Conservation (phyloP, 257 asterid genomes). For the Solanum rostratum region DNA sequence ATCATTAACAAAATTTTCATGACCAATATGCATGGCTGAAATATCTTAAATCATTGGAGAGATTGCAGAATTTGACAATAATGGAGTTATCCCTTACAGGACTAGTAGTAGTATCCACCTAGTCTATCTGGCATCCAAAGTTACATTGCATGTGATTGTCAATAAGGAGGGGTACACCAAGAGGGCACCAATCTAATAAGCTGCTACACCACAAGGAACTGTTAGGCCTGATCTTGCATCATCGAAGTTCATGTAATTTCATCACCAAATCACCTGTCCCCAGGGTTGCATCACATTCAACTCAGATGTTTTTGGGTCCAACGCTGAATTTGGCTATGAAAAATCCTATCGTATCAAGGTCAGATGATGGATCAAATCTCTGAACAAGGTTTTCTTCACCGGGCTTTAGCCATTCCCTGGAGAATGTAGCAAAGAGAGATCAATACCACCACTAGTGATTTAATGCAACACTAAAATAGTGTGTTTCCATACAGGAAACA, state of each 20-base stretch:
- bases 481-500: neutral
- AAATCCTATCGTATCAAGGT: constrained; percentile 84
- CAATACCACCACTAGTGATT: neutral
- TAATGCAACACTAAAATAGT: neutral
- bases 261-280: neutral
- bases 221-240: neutral
- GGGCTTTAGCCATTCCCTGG: constrained; percentile 87
- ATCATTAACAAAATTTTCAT: neutral
- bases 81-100: neutral
- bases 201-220: neutral
- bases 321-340: constrained; percentile 90
- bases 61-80: neutral
- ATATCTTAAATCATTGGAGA: neutral
- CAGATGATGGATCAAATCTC: constrained; percentile 87
- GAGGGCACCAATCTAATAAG: neutral
- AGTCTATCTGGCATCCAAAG: neutral
- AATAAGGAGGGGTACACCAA: neutral
- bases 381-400: constrained; percentile 94
- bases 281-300: neutral
- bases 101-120: neutral
- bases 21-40: neutral
- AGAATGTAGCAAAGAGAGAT: neutral
- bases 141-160: neutral
- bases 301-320: constrained; percentile 44
- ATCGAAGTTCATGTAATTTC: neutral